Conservation (phyloP, 768 basidiomycete genomes). For the Mycena epipterygia region DNA sequence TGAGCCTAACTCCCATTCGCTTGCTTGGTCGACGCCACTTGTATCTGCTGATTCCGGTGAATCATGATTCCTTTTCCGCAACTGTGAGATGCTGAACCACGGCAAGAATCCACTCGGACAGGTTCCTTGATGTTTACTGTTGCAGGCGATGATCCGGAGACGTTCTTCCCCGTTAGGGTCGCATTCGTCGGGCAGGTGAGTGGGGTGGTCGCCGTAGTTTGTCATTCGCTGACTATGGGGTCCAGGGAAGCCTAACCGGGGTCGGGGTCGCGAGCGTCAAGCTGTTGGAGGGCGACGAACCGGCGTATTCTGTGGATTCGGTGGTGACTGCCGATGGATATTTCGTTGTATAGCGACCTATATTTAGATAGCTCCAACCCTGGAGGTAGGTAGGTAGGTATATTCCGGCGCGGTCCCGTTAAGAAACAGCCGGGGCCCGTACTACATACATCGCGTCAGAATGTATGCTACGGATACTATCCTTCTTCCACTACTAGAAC, state of each 20-base stretch:
- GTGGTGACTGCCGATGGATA: constrained; percentile 70
- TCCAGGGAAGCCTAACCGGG: constrained; percentile 83
- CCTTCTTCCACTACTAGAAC: too few relatives aligned
- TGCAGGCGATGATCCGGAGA: constrained; percentile 83
- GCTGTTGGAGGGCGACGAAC: constrained; percentile 57
- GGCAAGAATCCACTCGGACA: constrained; percentile 57
- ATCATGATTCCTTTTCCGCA: neutral
- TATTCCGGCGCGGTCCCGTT: too few relatives aligned
- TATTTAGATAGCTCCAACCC: neutral
- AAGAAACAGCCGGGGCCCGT: too few relatives aligned
- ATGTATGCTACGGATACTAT: too few relatives aligned
- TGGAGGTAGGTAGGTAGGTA: too few relatives aligned
- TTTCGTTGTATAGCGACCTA: constrained; percentile 58
- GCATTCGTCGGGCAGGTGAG: constrained; percentile 72
- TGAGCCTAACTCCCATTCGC: constrained; percentile 81
- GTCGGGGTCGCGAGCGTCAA: constrained; percentile 73
- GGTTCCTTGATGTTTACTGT: constrained; percentile 95
- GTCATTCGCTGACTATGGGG: constrained; percentile 1
- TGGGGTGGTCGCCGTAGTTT: neutral
- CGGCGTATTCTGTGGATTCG: constrained; percentile 66
- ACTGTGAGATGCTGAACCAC: neutral
- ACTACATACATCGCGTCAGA: too few relatives aligned
- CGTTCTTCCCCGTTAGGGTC: constrained; percentile 94
- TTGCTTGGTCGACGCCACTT: constrained; percentile 87
- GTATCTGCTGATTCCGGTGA: constrained; percentile 68